phyloP scores from a whole-genome alignment of 2,329 filamentous ascomycete species.

The Pezicula carpinea region DNA sequence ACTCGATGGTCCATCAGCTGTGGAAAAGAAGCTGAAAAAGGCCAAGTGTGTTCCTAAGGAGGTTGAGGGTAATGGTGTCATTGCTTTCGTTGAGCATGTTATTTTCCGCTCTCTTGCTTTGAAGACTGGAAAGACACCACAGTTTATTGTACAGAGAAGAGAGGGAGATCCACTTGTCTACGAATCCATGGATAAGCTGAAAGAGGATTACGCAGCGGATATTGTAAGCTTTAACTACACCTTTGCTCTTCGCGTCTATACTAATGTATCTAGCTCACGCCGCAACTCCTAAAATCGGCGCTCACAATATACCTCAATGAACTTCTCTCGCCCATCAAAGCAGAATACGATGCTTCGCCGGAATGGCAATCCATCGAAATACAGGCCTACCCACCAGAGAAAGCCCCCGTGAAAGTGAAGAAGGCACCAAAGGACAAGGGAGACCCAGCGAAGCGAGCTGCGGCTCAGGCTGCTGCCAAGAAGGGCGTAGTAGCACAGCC shows the following conservation, averaged over 20 bases:
- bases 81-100: constrained; percentile 83
- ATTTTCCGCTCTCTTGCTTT: constrained; percentile 74
- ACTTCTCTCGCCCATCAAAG: constrained; percentile 74
- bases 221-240: constrained; percentile 46
- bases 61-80: constrained; percentile 79
- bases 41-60: constrained; percentile 72
- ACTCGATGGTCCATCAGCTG: constrained; percentile 70
- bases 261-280: constrained; percentile 56
- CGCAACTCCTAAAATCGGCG: constrained; percentile 83
- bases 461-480: constrained; percentile 16
- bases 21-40: constrained; percentile 82
- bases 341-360: constrained; percentile 61
- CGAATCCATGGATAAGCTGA: constrained; percentile 67
- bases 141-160: constrained; percentile 65
- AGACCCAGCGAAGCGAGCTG: constrained; percentile 25
- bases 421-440: constrained; percentile 54
- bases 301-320: constrained; percentile 68
- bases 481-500: constrained; percentile 20
- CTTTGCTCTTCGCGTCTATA: not conserved
- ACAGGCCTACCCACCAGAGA: constrained; percentile 78
- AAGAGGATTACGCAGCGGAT: constrained; percentile 76
- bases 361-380: constrained; percentile 78
- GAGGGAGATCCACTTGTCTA: constrained; percentile 77
- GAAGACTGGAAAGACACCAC: constrained; percentile 43
- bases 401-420: constrained; percentile 66